Conservation (phyloP, 257 asterid species). For the Solanum okadae region DNA sequence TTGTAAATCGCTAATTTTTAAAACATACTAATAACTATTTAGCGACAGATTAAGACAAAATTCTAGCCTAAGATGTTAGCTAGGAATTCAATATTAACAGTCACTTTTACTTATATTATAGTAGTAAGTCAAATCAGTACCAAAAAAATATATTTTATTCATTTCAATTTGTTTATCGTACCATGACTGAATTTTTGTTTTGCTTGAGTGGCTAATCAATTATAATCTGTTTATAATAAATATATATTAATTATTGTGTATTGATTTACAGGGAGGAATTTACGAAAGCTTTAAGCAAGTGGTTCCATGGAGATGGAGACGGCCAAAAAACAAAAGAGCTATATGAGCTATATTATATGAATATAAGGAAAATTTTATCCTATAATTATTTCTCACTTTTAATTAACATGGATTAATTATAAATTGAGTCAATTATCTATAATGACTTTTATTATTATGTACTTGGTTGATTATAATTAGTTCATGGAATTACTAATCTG, state of each 20-base stretch:
- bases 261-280: conserved; percentile 32
- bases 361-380: neutral
- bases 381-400: neutral
- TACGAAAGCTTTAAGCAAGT: conserved; percentile 50
- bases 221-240: neutral
- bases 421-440: neutral
- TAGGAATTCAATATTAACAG: neutral
- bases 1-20: neutral
- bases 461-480: neutral
- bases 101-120: too few species aligned
- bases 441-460: neutral
- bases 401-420: neutral
- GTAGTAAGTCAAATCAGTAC: neutral
- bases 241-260: neutral
- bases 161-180: neutral
- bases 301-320: conserved; percentile 43
- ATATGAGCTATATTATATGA: neutral
- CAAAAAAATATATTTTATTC: neutral
- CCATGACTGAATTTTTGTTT: neutral
- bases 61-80: neutral
- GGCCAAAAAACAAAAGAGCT: neutral
- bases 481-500: neutral
- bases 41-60: neutral
- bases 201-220: neutral
- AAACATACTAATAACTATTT: neutral